phyloP scores from a whole-genome alignment of 148 eudicot species.

The Rhododendron vialii region DNA sequence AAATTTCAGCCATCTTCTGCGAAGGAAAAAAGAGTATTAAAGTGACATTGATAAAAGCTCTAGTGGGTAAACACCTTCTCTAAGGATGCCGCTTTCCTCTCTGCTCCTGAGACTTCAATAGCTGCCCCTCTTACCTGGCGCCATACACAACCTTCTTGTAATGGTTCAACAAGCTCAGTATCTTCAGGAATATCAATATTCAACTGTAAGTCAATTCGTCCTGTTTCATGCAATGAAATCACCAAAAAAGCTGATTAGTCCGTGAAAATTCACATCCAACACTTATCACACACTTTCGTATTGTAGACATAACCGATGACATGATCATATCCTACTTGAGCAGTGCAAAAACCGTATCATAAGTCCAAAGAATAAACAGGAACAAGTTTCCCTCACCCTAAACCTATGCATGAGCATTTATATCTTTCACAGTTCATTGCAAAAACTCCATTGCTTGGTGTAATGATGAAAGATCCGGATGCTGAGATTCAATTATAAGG shows the following conservation, averaged over 20 bases:
- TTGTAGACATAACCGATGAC: neutral
- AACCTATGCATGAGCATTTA: neutral
- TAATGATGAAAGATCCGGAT: neutral
- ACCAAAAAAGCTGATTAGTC: neutral
- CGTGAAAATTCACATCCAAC: neutral
- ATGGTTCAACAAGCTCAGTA: slow-evolving; percentile 66
- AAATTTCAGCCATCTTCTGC: too few relatives aligned
- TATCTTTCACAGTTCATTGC: neutral
- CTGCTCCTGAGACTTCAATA: slow-evolving; percentile 49
- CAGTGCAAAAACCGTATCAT: neutral
- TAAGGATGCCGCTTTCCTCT: slow-evolving; percentile 32
- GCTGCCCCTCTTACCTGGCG: slow-evolving; percentile 88
- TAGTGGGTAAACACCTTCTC: slow-evolving; percentile 47
- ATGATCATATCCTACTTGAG: neutral
- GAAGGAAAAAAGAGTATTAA: neutral
- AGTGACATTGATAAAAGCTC: neutral
- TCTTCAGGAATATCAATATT: slow-evolving; percentile 59
- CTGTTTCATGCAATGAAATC: slow-evolving; percentile 36
- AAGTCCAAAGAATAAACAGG: neutral
- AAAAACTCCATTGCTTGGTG: neutral
- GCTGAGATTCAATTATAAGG: neutral
- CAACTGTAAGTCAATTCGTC: slow-evolving; percentile 63
- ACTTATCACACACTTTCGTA: neutral
- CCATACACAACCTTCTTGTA: slow-evolving; percentile 81
- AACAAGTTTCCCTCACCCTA: neutral